Evolutionary conservation across 805 yeast species (phyloP), one percentile per base, ranked within the genome.

Genomic region (Cyberlindnera suaveolens): DNA sequence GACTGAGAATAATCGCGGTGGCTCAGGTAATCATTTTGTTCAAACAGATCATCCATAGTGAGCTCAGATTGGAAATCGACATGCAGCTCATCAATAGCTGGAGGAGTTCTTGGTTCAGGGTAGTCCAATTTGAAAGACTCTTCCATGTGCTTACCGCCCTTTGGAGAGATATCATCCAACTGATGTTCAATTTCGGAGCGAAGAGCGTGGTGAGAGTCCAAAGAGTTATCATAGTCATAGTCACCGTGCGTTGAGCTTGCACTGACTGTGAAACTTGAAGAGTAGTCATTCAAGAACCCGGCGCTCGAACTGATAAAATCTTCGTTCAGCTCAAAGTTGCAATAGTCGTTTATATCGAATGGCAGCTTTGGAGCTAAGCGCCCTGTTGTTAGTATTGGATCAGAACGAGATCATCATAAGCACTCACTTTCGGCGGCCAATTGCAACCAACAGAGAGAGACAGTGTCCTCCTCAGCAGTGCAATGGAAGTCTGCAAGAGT

Each of bases 271-370:
- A 19, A 14, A 9, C 36, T 14, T 23, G 36, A 32, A 11, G 46
- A 10, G 43, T 52, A 52, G 34, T 45, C 52, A 42, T 53, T 53
- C 31, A 53, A 13, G 38, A 53, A 54, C 6, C 37, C 54, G 5
- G 53, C 52, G 19, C 46, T 32, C 2, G 50, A 14, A 10, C 38
- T 34, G 17, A 51, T 51, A 38, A 54, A 50, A 20, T 51, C 60
- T 29, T 51, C 57, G 26, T 50, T 51, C 38, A 52, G 45, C 42
- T 57, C 61, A 17, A 56, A 44, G 26, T 36, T 48, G 18, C 51
- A 39, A 29, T 56, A 57, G 40, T 57, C 58, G 31, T 49, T 48
- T 38, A 53, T 45, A 32, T 56, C 58, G 38, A 51, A 56, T 10
- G 57, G 57, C 6, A 55, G 47, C 42, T 53, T 51, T 27, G 50